Evolutionary conservation across 148 eudicot species (phyloP), one percentile per base, ranked within the genome.

Genomic region (Bassia scoparia): DNA sequence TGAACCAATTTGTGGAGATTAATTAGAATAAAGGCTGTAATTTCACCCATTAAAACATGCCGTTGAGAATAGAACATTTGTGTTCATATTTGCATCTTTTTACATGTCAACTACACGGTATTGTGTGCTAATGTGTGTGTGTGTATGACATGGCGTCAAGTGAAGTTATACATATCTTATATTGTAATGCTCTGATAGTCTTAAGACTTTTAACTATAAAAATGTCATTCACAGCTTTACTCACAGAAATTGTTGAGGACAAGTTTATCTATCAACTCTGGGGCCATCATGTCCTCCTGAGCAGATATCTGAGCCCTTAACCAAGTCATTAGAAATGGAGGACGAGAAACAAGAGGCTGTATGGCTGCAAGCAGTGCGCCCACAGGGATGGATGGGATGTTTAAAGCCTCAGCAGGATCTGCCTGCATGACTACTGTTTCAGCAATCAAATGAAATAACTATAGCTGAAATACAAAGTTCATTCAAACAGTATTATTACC

Each of bases 311-410:
- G 84, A 72, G 83, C 66, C 74, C 73, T 86, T 63, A 86, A 76
- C 89, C 87, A 84, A 61, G 87, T 79, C 15, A 88, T 59, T 37
- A 88, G 38, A 72, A 84, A 88, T 46, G 88, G 89, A 76, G 92
- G 89, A 60, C 80, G 82, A 35, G 82, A 76, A 64, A 84, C 82
- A 55, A 88, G 80, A 37, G 87, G 89, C 74, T 81, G 78, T 21
- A 79, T 59, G 56, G 87, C 87, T 43, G 88, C 83, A 18, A 86
- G 56, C 71, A 88, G 2, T 53, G 82, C 82, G 12, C 92, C 88
- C 1, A 88, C 48, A 64, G 92, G 88, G 71, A 88, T 66, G 37
- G 83, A 81, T 35, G 87, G 82, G 61, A 88, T 74, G 43, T 80
- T 84, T 26, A 88, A 56, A 74, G 89, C 87, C 77, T 80, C 74